A percentile compares a stretch with the other conserved stretches of the same genome.
These are phyloP conservation scores for Claviceps cyperi DNA, from an alignment of 2,329 filamentous ascomycete genomes.

Conservation along the genomic window DNA sequence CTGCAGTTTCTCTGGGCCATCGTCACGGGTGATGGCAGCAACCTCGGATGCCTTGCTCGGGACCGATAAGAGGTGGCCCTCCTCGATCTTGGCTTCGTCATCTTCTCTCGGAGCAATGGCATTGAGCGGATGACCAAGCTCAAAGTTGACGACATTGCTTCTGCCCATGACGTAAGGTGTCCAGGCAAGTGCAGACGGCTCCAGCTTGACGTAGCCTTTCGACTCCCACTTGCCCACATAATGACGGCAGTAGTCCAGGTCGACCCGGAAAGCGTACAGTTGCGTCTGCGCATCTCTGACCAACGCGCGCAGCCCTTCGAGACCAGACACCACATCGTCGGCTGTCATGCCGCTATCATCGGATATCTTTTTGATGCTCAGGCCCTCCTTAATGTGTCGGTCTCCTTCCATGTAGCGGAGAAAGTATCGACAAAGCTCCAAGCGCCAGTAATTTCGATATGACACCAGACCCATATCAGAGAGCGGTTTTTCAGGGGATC, in stretches of 20 bases:
- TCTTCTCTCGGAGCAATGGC: conserved; percentile 81
- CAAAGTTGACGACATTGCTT: conserved; percentile 67
- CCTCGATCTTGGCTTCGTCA: conserved; percentile 33
- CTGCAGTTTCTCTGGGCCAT: conserved; percentile 5
- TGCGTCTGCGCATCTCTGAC: conserved; percentile 81
- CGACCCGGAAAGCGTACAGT: conserved; percentile 77
- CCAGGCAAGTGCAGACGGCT: conserved; percentile 73
- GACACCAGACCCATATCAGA: conserved; percentile 97
- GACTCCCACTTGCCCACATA: conserved; percentile 82
- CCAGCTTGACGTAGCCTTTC: conserved; percentile 76
- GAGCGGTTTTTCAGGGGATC: conserved; percentile 90
- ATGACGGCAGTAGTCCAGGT: conserved; percentile 70
- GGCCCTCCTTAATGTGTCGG: conserved; percentile 27
- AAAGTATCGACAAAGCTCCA: conserved; percentile 75
- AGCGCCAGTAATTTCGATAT: conserved; percentile 93
- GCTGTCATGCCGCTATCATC: conserved; percentile 88
- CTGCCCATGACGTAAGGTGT: conserved; percentile 95
- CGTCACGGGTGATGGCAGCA: conserved; percentile 6
- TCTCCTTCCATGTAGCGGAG: conserved; percentile 30
- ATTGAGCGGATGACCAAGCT: conserved; percentile 66
- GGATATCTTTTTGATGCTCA: conserved; percentile 57
- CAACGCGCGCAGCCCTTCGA: conserved; percentile 80
- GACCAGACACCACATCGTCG: conserved; percentile 86
- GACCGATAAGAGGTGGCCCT: conserved; percentile 10
- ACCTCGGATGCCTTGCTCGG: neutral